Evolutionary conservation across 306 rosid genomes (phyloP).

Genomic region (Cicer cuneatum): DNA sequence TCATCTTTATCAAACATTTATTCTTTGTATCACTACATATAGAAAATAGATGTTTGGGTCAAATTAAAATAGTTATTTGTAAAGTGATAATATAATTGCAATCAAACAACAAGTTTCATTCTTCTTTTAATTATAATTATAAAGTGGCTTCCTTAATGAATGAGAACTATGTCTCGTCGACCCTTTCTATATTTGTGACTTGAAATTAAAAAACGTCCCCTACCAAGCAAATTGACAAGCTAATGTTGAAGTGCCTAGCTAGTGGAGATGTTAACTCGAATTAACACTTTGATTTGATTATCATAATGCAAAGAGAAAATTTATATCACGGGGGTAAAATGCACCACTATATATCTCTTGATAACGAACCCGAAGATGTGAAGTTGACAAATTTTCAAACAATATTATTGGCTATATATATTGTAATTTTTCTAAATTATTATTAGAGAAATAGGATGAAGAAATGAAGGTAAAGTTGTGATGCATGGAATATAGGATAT

Average conservation of each 20-base stretch:
- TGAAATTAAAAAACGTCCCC: constrained; percentile 8
- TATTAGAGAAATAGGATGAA: not conserved
- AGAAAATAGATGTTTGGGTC: constrained; percentile 7
- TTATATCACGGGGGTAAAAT: not conserved
- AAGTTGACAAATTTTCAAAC: constrained; percentile 7
- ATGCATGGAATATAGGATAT: not conserved
- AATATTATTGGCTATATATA: not conserved
- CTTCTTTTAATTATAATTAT: not conserved
- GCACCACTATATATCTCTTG: constrained; percentile 14
- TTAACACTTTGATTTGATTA: not conserved
- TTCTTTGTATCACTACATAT: not conserved
- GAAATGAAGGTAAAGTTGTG: not conserved
- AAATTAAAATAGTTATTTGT: not conserved
- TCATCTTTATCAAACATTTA: constrained; percentile 42
- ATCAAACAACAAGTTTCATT: not conserved
- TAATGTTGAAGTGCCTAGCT: not conserved
- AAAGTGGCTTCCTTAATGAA: not conserved
- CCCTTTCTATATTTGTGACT: too few relatives aligned
- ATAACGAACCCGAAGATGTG: constrained; percentile 11
- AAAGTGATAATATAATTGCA: not conserved
- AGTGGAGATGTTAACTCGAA: not conserved
- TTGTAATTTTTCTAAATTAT: not conserved
- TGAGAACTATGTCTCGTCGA: not conserved
- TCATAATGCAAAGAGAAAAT: not conserved
- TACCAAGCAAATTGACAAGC: constrained; percentile 9